These are phyloP conservation scores for Xylaria sp. DNA, from an alignment of 2,329 filamentous ascomycete genomes.

Conservation along the genomic window DNA sequence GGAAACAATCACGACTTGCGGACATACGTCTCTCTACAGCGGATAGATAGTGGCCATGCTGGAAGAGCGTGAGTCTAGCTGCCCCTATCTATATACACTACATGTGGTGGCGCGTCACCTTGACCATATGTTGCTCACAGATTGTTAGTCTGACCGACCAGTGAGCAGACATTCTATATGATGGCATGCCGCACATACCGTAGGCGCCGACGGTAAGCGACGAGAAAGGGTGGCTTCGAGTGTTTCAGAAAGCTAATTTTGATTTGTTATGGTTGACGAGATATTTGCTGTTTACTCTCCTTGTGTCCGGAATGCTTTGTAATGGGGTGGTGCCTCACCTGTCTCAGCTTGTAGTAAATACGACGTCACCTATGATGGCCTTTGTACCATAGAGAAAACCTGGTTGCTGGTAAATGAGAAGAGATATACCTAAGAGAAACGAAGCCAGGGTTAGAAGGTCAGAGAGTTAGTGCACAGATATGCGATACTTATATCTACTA, in stretches of 20 bases:
- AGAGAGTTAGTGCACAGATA: no score
- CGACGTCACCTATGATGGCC: neutral
- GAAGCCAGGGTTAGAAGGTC: no score
- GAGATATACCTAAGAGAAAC: neutral
- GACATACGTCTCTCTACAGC: no score
- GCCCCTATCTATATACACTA: no score
- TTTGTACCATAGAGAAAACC: neutral
- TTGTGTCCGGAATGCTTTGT: neutral
- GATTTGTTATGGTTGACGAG: slow-evolving; percentile 1
- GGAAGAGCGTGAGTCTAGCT: no score
- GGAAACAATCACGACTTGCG: no score
- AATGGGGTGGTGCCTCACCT: neutral
- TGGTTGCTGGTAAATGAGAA: neutral
- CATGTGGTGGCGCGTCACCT: no score
- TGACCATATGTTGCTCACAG: no score
- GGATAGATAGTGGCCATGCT: no score
- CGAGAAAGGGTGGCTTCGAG: neutral
- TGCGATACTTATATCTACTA: no score
- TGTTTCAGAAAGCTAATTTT: neutral
- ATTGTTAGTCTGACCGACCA: neutral
- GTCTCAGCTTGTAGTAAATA: neutral
- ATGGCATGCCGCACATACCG: neutral
- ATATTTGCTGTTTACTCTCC: neutral
- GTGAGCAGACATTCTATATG: no score
- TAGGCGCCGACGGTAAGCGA: neutral